Base-by-base conservation (phyloP, 305 asterid genomes). In the Rubia tinctorum region DNA sequence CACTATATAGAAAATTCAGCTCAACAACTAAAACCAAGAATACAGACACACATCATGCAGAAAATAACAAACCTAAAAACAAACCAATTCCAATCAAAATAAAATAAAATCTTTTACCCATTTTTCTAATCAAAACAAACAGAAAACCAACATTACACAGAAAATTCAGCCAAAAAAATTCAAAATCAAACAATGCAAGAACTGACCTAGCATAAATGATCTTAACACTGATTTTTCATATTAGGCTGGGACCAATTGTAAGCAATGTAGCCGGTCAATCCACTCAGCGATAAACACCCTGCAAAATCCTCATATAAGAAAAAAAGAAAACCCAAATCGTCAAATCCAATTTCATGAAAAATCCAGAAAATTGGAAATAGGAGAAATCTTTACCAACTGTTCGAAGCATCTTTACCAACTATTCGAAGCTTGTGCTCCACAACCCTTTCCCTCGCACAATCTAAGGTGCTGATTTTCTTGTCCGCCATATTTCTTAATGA, bases 201-300 rank as follows among this genome's bases (percentile, higher is more conserved):
- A 23, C 60, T n/a, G 77, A 89, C 97, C 97, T 93, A 37, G 97
- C 97, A 70, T 93, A 97, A 85, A 93, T 89, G 68, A 93, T 86
- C 90, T 85, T 93, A 78, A 93, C 94, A 75, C 96, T 93, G 27
- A 92, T 30, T 83, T 79, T 93, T 93, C 98, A 93, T 93, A 45
- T 86, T 82, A 55, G 97, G 96, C 68, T 87, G 96, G 73, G 98
- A 91, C 98, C 97, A 93, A 76, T 93, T 93, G 79, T 91, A 93
- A 7, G 98, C 96, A 89, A 93, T 44, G 58, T 97, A 93, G 67
- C 96, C 96, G 79, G 88, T 87, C 14, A 93, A 81, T 76, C 95
- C 97, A 79, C 88, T 89, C 69, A 88, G 93, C 97, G 95, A 93
- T 70, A 93, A 79, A 77, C 88, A 63, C 80, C 97, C 97, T 93